Evolutionary conservation across 2,329 filamentous ascomycete species (phyloP).

Genomic region (Ophiostoma fasciatum): DNA sequence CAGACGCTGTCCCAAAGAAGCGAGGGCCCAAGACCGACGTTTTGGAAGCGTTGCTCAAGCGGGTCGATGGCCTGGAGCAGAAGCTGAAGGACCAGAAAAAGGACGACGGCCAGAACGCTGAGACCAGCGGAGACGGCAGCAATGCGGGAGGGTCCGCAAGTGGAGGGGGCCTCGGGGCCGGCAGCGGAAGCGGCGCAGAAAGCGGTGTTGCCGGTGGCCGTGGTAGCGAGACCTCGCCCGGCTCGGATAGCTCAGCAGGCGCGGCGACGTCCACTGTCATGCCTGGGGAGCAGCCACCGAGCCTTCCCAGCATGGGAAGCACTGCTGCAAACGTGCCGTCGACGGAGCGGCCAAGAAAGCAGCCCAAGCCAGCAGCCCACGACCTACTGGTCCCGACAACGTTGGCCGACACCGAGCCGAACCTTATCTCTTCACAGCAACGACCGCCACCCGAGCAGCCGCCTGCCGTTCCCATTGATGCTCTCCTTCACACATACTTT

Average conservation of each 20-base stretch:
- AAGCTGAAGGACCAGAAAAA: conserved; percentile 54
- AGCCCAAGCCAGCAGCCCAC: background rate
- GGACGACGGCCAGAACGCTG: conserved; percentile 16
- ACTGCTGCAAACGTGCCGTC: background rate
- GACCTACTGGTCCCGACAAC: background rate
- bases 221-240: conserved; percentile 1
- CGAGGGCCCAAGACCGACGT: conserved; percentile 83
- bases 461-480: too few species aligned
- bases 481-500: conserved; percentile 67
- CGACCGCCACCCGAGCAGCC: conserved; percentile 22
- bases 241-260: background rate
- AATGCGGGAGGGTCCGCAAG: too few species aligned
- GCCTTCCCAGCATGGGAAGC: background rate
- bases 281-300: background rate
- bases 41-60: conserved; percentile 66
- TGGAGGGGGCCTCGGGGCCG: too few species aligned
- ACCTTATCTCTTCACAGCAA: background rate
- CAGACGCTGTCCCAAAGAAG: conserved; percentile 82
- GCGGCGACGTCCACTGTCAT: background rate
- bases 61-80: conserved; percentile 74
- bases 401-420: background rate
- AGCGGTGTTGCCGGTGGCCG: conserved; percentile 9
- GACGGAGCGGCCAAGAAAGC: background rate
- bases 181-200: conserved; percentile 14
- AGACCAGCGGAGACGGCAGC: conserved; percentile 10